phyloP scores from a whole-genome alignment of 2,329 filamentous ascomycete species.

The Dothistroma septosporum region DNA sequence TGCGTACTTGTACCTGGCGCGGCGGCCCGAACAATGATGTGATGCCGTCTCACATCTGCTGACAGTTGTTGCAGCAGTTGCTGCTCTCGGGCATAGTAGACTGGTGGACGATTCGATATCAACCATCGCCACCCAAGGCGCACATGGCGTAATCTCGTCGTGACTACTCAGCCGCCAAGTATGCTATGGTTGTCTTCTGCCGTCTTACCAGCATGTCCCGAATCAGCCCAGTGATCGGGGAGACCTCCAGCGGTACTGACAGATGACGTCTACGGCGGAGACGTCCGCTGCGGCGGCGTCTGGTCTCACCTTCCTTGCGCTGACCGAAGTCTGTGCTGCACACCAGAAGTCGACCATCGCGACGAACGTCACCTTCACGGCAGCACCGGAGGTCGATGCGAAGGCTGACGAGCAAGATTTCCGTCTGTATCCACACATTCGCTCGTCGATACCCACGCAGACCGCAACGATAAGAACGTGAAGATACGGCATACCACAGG shows the following conservation, averaged over 20 bases:
- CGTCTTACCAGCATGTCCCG: neutral
- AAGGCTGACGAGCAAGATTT: neutral
- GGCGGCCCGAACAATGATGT: neutral
- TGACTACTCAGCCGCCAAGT: neutral
- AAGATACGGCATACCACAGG: neutral
- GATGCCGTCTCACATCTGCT: neutral
- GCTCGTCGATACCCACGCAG: neutral
- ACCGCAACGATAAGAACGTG: neutral
- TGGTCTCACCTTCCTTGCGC: neutral
- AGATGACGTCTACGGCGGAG: neutral
- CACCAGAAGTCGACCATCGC: neutral
- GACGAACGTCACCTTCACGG: neutral
- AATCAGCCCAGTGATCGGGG: neutral
- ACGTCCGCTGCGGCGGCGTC: neutral
- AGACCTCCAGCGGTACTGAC: neutral
- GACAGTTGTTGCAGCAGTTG: neutral
- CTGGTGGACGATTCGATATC: neutral
- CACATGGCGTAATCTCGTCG: neutral
- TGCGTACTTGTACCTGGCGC: neutral
- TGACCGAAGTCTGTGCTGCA: neutral
- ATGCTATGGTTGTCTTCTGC: neutral
- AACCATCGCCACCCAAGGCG: neutral
- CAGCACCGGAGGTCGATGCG: neutral
- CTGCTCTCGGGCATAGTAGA: neutral
- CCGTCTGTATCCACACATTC: neutral